phyloP scores from a whole-genome alignment of 306 rosid genomes.

The Inga leiocalycina region DNA sequence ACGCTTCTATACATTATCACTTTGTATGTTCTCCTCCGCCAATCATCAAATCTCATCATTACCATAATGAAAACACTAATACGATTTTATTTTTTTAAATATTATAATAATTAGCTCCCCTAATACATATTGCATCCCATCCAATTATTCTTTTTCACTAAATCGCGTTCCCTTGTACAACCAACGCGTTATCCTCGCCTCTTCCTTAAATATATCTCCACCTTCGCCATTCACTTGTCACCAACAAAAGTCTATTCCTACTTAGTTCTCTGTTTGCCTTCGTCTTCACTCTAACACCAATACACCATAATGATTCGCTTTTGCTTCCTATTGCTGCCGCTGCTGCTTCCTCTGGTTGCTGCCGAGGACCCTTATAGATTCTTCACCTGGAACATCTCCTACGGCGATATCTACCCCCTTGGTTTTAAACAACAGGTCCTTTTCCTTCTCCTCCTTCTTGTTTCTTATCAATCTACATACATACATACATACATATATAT shows the following conservation, averaged over 20 bases:
- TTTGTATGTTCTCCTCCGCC: background rate
- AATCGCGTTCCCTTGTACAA: background rate
- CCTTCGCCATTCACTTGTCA: background rate
- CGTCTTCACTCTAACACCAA: background rate
- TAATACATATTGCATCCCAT: too few species aligned
- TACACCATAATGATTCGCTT: conserved; percentile 44
- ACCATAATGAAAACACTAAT: background rate
- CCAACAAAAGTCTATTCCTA: background rate
- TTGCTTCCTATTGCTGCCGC: conserved; percentile 28
- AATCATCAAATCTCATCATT: background rate
- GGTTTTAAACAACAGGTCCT: conserved; percentile 52
- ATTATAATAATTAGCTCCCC: too few species aligned
- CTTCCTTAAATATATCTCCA: background rate
- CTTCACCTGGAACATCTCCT: conserved; percentile 62
- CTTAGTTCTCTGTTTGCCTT: background rate
- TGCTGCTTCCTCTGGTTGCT: conserved; percentile 26
- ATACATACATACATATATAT: too few species aligned
- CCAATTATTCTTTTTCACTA: too few species aligned
- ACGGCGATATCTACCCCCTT: conserved; percentile 61
- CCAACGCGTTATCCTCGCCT: background rate
- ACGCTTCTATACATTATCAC: background rate
- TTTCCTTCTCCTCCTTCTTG: background rate
- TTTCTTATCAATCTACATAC: background rate
- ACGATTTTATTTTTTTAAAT: too few species aligned
- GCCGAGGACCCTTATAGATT: conserved; percentile 60